phyloP scores from a whole-genome alignment of 345 rosid genomes.

The Bruguiera sexangula region DNA sequence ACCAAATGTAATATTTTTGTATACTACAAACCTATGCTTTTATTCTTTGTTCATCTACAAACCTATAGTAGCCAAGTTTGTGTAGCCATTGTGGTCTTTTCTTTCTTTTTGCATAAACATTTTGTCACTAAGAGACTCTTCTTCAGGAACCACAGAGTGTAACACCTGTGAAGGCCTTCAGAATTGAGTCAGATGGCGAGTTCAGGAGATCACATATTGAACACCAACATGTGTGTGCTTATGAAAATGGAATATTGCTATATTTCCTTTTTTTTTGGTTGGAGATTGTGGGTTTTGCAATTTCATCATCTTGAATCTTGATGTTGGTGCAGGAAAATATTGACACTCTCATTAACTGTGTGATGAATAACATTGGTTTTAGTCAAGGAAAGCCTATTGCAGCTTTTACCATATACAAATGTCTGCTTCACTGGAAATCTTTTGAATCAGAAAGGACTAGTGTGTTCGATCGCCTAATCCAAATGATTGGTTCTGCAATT shows the following conservation, averaged over 20 bases:
- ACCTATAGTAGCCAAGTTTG: not conserved
- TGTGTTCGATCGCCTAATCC: slow-evolving; percentile 94
- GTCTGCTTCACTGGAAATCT: slow-evolving; percentile 97
- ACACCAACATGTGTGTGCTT: slow-evolving; percentile 72
- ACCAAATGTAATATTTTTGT: slow-evolving; percentile 44
- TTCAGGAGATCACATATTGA: slow-evolving; percentile 64
- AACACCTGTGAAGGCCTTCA: slow-evolving; percentile 58
- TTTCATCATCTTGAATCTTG: slow-evolving; percentile 16
- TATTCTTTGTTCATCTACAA: too few relatives aligned
- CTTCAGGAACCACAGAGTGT: slow-evolving; percentile 64
- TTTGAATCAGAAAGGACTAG: slow-evolving; percentile 94
- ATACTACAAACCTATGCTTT: not conserved
- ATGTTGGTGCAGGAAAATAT: slow-evolving; percentile 68
- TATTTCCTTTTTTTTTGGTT: slow-evolving; percentile 3
- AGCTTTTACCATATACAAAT: slow-evolving; percentile 90
- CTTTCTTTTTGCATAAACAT: not conserved
- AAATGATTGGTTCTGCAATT: slow-evolving; percentile 98
- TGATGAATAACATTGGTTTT: slow-evolving; percentile 64
- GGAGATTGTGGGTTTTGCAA: slow-evolving; percentile 14
- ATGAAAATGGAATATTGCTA: slow-evolving; percentile 8
- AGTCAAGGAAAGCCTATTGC: slow-evolving; percentile 88
- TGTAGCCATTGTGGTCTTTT: not conserved
- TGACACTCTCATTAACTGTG: slow-evolving; percentile 79
- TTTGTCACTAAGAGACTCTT: slow-evolving; percentile 11
- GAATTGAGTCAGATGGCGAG: slow-evolving; percentile 65